Evolutionary conservation across 2,329 filamentous ascomycete species (phyloP), one percentile per base, ranked within the genome.

Genomic region (Beauveria bassiana): DNA sequence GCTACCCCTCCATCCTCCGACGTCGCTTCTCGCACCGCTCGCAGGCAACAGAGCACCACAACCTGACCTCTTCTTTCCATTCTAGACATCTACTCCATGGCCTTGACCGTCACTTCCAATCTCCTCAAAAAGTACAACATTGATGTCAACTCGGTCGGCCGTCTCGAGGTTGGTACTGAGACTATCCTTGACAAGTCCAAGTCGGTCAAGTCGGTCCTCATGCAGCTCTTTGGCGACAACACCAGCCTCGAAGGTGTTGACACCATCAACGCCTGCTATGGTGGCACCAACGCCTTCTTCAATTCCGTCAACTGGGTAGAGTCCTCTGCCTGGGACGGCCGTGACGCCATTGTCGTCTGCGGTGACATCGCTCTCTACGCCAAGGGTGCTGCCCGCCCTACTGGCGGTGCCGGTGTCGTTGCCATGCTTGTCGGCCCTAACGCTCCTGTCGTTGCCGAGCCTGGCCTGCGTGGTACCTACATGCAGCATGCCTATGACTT

Each of bases 141-240:
- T 77, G 89, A 95, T 76, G 77, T 85, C 71, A 87, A 88, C 76
- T 86, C 86, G 65, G 86, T 93, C 72, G 90, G 90, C 68, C 88
- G 89, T 70, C 81, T 93, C 71, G 90, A 93, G 79, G 90, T 93
- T 70, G 90, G 90, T 71, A 93, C 90, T 60, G 90, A 93, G 82
- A 93, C 90, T 66, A 80, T 93, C 61, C 80, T 93, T 71, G 90
- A 93, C 83, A 93, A 93, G 81, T 93, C 90, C 73, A 93, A 93
- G 83, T 93, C 90, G 51, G 90, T 93, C 79, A 93, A 93, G 84
- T 88, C 89, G 34, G 89, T 93, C 65, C 79, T 93, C 66, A 93
- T 93, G 90, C 90, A 93, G 80, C 82, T 93, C 51, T 92, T 93
- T 69, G 84, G 87, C 71, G 87, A 89, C 69, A 93, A 93, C 80